A percentile compares a stretch with the other conserved stretches of the same genome.
These are phyloP conservation scores for Boletus sp. DNA, from an alignment of 1,284 basidiomycete species.

Conservation along the genomic window DNA sequence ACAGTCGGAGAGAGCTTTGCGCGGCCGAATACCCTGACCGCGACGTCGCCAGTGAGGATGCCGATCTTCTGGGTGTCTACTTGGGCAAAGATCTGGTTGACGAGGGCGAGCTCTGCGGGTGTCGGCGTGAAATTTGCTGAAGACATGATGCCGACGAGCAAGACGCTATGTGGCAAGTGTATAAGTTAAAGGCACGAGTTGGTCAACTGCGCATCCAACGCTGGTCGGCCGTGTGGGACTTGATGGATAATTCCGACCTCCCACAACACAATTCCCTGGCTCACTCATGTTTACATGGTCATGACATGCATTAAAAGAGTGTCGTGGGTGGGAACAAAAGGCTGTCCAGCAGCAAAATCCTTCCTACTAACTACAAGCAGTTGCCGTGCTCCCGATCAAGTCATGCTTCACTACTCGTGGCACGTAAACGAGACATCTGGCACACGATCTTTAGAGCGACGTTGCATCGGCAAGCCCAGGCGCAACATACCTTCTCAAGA, in stretches of 20 bases:
- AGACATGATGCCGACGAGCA: conserved; percentile 44
- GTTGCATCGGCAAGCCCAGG: neutral
- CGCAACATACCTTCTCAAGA: conserved; percentile 5
- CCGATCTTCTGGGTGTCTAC: conserved; percentile 75
- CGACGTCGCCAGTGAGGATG: conserved; percentile 80
- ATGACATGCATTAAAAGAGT: conserved; percentile 10
- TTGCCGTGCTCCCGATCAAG: neutral
- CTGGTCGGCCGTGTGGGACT: conserved; percentile 7
- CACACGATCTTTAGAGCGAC: neutral
- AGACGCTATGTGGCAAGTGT: conserved; percentile 13
- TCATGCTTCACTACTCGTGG: neutral
- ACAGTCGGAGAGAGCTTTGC: conserved; percentile 73
- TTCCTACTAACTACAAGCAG: conserved; percentile 9
- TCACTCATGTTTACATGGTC: neutral
- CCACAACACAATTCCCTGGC: neutral
- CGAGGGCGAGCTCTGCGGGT: conserved; percentile 60
- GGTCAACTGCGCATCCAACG: conserved; percentile 24
- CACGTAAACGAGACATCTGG: no score
- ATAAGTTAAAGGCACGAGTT: conserved; percentile 16
- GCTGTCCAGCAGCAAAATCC: conserved; percentile 14
- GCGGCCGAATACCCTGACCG: conserved; percentile 76
- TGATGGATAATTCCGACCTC: conserved; percentile 2
- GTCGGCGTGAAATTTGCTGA: conserved; percentile 62
- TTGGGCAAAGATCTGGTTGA: conserved; percentile 64
- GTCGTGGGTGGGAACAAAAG: neutral